Base-by-base conservation (phyloP, 768 basidiomycete species). In the Rickenella mellea region DNA sequence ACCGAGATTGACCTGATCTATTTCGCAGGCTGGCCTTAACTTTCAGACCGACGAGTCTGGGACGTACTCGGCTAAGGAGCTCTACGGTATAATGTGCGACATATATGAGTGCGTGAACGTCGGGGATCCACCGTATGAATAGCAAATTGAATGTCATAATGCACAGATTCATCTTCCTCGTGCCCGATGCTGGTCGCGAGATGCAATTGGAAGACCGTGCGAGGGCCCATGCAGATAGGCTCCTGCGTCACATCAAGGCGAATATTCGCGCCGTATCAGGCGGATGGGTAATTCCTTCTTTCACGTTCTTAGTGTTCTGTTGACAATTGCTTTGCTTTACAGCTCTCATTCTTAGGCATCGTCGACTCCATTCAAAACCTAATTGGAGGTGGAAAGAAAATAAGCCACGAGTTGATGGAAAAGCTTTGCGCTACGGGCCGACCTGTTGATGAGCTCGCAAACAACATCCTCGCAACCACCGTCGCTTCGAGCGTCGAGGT, bases 111-210 rank as follows among this genome's bases (percentile, higher is more conserved):
- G 45, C 49, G 78, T 60, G 5, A 14, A 8, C 4, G 21, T 26
- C n/a, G n/a, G n/a, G n/a, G n/a, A n/a, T n/a, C n/a, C 12, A 31
- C 22, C 31, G 26, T n/a, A n/a, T n/a, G n/a, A n/a, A n/a, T n/a
- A n/a, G n/a, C n/a, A n/a, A n/a, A n/a, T n/a, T n/a, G n/a, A n/a
- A n/a, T n/a, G n/a, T n/a, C n/a, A n/a, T n/a, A n/a, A n/a, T n/a
- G n/a, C n/a, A 4, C 48, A 88, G 85, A 30, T 87, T 73, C 55
- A 63, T 90, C 45, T 90, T 89, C 75, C 69, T 88, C 26, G 76
- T 87, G 40, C 64, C 76, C 17, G 82, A 83, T 40, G 53, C 72
- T 2, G 65, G 73, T 1, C 74, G 76, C 50, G 59, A 76, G 22
- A 72, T 80, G 71, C 65, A 71, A 17, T 53, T 78, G 19, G 67